Conservation (phyloP, 768 basidiomycete genomes). For the Mycena crocata region DNA sequence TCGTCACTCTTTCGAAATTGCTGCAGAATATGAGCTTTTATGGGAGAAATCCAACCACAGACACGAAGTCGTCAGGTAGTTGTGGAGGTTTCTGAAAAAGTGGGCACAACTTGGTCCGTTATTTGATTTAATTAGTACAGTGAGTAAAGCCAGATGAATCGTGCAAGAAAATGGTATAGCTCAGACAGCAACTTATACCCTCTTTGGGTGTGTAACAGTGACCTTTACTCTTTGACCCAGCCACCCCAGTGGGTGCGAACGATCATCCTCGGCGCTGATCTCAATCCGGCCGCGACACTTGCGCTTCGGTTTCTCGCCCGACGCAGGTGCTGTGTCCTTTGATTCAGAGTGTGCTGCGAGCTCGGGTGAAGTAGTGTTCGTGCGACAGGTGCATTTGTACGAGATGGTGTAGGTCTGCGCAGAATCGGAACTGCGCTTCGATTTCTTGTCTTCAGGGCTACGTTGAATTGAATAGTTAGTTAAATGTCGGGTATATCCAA, state of each 20-base stretch:
- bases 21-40: too few relatives aligned
- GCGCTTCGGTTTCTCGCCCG: constrained; percentile 4
- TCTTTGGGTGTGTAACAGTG: constrained; percentile 27
- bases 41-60: too few relatives aligned
- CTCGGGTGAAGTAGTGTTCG: not conserved
- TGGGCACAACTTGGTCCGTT: too few relatives aligned
- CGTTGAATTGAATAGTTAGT: not conserved
- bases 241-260: constrained; percentile 27
- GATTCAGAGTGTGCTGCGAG: constrained; percentile 11
- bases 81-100: constrained; percentile 25
- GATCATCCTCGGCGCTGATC: constrained; percentile 24
- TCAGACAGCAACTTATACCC: not conserved
- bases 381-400: constrained; percentile 25
- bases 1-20: too few relatives aligned
- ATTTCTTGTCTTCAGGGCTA: constrained; percentile 13
- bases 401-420: constrained; percentile 12
- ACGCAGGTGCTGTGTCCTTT: not conserved
- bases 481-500: not conserved
- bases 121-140: too few relatives aligned
- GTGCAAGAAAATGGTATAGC: not conserved
- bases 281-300: constrained; percentile 22
- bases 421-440: not conserved
- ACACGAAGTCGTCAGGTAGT: constrained; percentile 21
- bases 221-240: constrained; percentile 30
- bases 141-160: too few relatives aligned